These are phyloP conservation scores for Craspedostauros australis DNA, from an alignment of 108 stramenopile genomes.

Conservation along the genomic window DNA sequence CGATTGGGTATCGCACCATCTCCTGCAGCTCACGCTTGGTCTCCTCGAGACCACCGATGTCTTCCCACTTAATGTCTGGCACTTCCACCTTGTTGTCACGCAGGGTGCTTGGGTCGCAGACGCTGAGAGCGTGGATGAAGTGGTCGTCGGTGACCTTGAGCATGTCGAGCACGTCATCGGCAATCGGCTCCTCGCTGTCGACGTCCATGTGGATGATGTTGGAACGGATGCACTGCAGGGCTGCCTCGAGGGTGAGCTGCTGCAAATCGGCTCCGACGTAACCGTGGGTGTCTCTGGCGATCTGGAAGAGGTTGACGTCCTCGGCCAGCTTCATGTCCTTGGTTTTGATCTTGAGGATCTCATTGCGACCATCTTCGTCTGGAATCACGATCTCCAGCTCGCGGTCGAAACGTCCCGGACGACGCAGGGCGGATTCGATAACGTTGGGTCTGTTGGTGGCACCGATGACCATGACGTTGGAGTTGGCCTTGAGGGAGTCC, in stretches of 20 bases:
- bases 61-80: constrained; percentile 96
- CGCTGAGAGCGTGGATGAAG: constrained; percentile 85
- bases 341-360: constrained; percentile 95
- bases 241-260: constrained; percentile 94
- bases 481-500: constrained; percentile 92
- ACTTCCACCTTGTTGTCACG: constrained; percentile 94
- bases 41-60: constrained; percentile 98
- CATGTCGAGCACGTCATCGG: constrained; percentile 65
- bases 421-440: constrained; percentile 93
- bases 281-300: constrained; percentile 96
- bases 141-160: constrained; percentile 86
- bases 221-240: constrained; percentile 90
- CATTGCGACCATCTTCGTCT: constrained; percentile 95
- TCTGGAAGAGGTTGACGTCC: constrained; percentile 82
- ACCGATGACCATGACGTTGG: constrained; percentile 96
- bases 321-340: constrained; percentile 84
- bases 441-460: constrained; percentile 97
- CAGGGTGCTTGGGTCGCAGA: constrained; percentile 86
- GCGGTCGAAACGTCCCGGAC: constrained; percentile 96
- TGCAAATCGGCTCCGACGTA: constrained; percentile 97
- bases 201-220: constrained; percentile 82
- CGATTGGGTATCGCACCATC: constrained; percentile 97
- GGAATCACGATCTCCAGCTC: constrained; percentile 98
- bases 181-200: constrained; percentile 75
- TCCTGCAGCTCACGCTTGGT: constrained; percentile 98